Conservation (phyloP, 164 flowering plant species). For the Umbilicus rupestris region DNA sequence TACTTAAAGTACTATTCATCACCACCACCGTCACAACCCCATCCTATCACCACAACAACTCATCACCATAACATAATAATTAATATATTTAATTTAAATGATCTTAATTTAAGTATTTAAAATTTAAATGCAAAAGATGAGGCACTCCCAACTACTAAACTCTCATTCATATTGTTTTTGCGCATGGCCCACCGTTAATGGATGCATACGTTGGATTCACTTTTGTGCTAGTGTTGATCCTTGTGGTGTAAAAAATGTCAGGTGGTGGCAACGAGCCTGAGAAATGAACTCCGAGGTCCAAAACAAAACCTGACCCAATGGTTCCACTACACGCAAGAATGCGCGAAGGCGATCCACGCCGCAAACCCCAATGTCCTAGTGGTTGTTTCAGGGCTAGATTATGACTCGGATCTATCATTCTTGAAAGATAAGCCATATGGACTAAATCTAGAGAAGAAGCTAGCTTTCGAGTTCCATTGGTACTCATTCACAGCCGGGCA, state of each 20-base stretch:
- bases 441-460: not conserved
- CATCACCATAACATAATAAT: no score
- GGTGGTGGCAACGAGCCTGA: constrained; percentile 13
- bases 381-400: constrained; percentile 6
- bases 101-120: no score
- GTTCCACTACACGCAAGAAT: not conserved
- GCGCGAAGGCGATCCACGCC: not conserved
- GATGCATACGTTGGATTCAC: no score
- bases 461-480: constrained; percentile 11
- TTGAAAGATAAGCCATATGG: constrained; percentile 3
- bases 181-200: no score
- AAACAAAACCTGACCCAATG: not conserved
- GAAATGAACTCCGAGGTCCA: constrained; percentile 10
- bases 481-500: not conserved
- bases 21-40: no score
- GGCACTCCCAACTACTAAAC: no score
- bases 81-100: no score
- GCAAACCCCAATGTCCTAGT: constrained; percentile 5
- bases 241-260: not conserved
- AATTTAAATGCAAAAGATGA: no score
- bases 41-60: no score
- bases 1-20: no score
- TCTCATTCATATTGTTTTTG: no score
- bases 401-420: constrained; percentile 1
- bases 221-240: no score